phyloP scores from a whole-genome alignment of 208 protist genomes.

The Trichomonas gallinae region DNA sequence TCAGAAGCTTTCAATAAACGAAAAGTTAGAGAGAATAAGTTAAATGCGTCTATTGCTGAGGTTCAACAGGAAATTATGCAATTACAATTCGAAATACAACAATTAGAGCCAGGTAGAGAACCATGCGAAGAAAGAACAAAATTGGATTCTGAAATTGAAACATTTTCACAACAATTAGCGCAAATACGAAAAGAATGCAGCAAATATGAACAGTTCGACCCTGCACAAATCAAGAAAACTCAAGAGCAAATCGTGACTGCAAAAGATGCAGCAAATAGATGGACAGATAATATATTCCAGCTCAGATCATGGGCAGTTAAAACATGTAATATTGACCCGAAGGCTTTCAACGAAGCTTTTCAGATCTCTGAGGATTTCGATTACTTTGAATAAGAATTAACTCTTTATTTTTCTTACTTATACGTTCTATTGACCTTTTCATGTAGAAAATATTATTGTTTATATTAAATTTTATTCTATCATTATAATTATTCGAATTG shows the following conservation, averaged over 20 bases:
- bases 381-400: too few relatives aligned
- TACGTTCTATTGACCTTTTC: too few relatives aligned
- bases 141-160: not conserved
- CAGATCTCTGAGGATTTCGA: too few relatives aligned
- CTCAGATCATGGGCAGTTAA: not conserved
- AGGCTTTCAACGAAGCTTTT: too few relatives aligned
- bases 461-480: too few relatives aligned
- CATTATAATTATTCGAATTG: too few relatives aligned
- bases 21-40: not conserved
- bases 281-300: not conserved
- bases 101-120: not conserved
- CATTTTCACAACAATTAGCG: not conserved
- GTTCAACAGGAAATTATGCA: not conserved
- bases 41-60: not conserved
- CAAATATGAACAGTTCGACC: not conserved
- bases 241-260: not conserved
- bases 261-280: slow-evolving; percentile 3
- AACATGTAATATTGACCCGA: too few relatives aligned
- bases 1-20: slow-evolving; percentile 8
- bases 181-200: not conserved
- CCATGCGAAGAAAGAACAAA: not conserved
- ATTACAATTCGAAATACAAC: not conserved
- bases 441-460: too few relatives aligned
- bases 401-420: too few relatives aligned
- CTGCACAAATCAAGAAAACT: not conserved